phyloP scores from a whole-genome alignment of 2,329 filamentous ascomycete genomes.

The Canariomyces notabilis region DNA sequence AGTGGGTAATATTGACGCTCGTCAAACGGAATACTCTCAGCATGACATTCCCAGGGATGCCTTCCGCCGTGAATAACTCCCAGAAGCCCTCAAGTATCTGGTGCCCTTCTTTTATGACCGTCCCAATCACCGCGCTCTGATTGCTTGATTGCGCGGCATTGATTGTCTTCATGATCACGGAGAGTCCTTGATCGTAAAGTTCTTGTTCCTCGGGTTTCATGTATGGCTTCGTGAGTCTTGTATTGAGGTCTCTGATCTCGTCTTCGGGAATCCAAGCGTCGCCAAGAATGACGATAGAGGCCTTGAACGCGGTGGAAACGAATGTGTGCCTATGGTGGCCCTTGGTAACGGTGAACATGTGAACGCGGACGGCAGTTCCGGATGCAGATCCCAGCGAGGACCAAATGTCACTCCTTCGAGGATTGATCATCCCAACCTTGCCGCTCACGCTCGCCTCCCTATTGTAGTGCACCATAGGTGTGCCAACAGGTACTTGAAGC shows the following conservation, averaged over 20 bases:
- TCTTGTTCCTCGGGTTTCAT: neutral
- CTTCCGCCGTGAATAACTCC: neutral
- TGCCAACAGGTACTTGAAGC: neutral
- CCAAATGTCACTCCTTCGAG: constrained; percentile 1
- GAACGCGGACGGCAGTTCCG: neutral
- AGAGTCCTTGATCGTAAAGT: neutral
- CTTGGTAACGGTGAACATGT: constrained; percentile 7
- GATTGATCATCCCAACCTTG: neutral
- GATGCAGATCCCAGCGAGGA: neutral
- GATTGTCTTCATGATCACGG: neutral
- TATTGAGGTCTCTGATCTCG: neutral
- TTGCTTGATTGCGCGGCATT: neutral
- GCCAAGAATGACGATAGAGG: neutral
- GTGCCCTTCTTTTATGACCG: neutral
- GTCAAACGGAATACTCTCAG: neutral
- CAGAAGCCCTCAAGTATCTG: neutral
- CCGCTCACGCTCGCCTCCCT: neutral
- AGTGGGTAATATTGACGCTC: constrained; percentile 3
- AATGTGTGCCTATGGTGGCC: constrained; percentile 5
- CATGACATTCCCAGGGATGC: neutral
- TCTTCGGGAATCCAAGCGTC: neutral
- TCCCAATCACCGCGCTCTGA: neutral
- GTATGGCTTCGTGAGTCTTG: neutral
- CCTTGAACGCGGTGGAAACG: neutral
- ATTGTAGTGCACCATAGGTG: neutral